A percentile compares a stretch with the other conserved stretches of the same genome.
These are phyloP conservation scores for Wolfiporia cocos DNA, from an alignment of 1,284 basidiomycete genomes.

Conservation along the genomic window DNA sequence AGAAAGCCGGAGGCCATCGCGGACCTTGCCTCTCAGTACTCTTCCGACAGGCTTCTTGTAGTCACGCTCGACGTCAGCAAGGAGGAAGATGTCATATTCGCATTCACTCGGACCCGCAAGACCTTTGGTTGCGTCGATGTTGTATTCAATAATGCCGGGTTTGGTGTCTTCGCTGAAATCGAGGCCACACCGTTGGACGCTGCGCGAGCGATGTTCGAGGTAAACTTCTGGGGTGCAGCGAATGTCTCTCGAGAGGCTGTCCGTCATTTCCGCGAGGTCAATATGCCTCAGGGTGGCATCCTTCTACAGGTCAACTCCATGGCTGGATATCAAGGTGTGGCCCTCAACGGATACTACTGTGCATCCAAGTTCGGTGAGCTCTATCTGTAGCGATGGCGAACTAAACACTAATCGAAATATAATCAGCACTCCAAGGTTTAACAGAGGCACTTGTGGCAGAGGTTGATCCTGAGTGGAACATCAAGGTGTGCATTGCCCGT, in stretches of 20 bases:
- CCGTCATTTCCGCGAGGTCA: constrained; percentile 17
- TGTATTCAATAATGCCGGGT: constrained; percentile 17
- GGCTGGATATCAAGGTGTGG: constrained; percentile 17
- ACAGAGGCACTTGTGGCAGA: not conserved
- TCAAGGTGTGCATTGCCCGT: not conserved
- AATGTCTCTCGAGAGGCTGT: constrained; percentile 18
- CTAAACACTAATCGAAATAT: too few species aligned
- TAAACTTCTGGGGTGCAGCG: constrained; percentile 5
- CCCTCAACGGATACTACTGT: constrained; percentile 27
- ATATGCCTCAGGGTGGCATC: constrained; percentile 27
- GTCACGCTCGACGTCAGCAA: constrained; percentile 14
- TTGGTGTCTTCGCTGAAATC: constrained; percentile 10
- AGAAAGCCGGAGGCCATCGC: constrained; percentile 12
- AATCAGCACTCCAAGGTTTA: not conserved
- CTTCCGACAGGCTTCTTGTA: constrained; percentile 9
- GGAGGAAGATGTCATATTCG: constrained; percentile 7
- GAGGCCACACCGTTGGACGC: constrained; percentile 17
- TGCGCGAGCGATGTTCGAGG: constrained; percentile 17
- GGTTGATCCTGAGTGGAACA: not conserved
- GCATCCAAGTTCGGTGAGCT: constrained; percentile 24
- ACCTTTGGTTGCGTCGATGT: constrained; percentile 17
- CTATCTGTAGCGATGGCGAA: not conserved
- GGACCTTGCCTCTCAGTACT: constrained; percentile 12
- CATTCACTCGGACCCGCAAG: constrained; percentile 8
- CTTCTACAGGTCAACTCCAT: constrained; percentile 27